A percentile compares a stretch with the other conserved stretches of the same genome.
These are phyloP conservation scores for Penicillium cinerascens DNA, from an alignment of 495 filamentous ascomycete species.

Conservation along the genomic window DNA sequence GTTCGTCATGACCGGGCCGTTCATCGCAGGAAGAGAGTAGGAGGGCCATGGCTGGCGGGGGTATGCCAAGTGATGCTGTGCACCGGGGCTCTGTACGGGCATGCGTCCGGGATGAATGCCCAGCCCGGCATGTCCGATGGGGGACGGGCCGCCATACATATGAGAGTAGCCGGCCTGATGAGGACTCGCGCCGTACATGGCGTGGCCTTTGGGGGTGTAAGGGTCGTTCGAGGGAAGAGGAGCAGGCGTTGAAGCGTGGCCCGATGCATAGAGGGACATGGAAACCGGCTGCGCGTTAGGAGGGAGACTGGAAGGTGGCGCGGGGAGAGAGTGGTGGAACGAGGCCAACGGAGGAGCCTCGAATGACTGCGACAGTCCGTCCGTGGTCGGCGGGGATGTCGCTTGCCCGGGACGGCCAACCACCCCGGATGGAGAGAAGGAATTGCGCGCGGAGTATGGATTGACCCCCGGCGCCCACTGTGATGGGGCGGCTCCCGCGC, in stretches of 20 bases:
- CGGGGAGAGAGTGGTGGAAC: constrained; percentile 52
- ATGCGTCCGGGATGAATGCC: constrained; percentile 56
- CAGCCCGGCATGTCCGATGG: constrained; percentile 57
- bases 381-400: constrained; percentile 51
- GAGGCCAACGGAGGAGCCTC: constrained; percentile 57
- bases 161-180: constrained; percentile 57
- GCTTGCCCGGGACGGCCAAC: constrained; percentile 39
- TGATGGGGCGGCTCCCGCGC: constrained; percentile 41
- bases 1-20: constrained; percentile 74
- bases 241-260: constrained; percentile 57
- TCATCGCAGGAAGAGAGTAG: constrained; percentile 57
- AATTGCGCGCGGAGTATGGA: constrained; percentile 40
- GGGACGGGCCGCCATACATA: constrained; percentile 52
- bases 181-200: constrained; percentile 55
- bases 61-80: constrained; percentile 46
- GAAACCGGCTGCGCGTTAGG: constrained; percentile 12
- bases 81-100: constrained; percentile 49
- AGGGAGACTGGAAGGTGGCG: constrained; percentile 36
- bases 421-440: constrained; percentile 56
- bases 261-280: constrained; percentile 32
- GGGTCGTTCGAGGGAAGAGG: constrained; percentile 59
- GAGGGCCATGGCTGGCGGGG: constrained; percentile 51
- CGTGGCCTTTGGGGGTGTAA: constrained; percentile 57
- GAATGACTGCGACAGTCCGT: constrained; percentile 50
- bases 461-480: constrained; percentile 41